These are phyloP conservation scores for Clarireedia hainanense DNA, from an alignment of 2,329 filamentous ascomycete genomes.

Conservation along the genomic window DNA sequence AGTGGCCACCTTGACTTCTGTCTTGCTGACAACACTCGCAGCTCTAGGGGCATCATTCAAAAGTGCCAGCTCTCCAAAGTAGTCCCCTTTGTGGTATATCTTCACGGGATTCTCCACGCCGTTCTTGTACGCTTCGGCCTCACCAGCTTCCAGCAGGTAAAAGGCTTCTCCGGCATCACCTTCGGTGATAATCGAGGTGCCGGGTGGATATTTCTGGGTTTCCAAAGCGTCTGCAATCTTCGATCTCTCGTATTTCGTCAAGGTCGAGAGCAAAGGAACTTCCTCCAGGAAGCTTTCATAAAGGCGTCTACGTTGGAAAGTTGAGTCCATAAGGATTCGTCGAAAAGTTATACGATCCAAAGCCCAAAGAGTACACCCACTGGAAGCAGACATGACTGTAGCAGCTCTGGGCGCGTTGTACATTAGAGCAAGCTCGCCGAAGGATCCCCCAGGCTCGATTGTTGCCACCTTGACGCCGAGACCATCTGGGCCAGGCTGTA, in stretches of 20 bases:
- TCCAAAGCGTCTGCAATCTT: slow-evolving; percentile 97
- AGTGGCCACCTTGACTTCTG: slow-evolving; percentile 86
- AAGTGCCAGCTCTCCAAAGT: slow-evolving; percentile 91
- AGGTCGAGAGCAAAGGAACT: slow-evolving; percentile 72
- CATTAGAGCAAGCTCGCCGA: slow-evolving; percentile 96
- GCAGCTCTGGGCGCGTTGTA: slow-evolving; percentile 96
- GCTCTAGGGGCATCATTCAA: slow-evolving; percentile 90
- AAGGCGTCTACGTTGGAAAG: slow-evolving; percentile 90
- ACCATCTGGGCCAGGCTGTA: slow-evolving; percentile 74
- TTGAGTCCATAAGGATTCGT: slow-evolving; percentile 95
- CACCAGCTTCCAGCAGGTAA: slow-evolving; percentile 80
- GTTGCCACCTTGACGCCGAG: slow-evolving; percentile 75
- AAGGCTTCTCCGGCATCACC: slow-evolving; percentile 89
- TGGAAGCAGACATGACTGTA: slow-evolving; percentile 78
- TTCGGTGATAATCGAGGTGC: slow-evolving; percentile 79
- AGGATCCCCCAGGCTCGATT: slow-evolving; percentile 83
- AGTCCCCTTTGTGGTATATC: slow-evolving; percentile 83
- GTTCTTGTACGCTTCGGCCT: slow-evolving; percentile 81
- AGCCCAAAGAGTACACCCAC: slow-evolving; percentile 79
- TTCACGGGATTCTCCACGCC: slow-evolving; percentile 64
- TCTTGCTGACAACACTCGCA: slow-evolving; percentile 75
- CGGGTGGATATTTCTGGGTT: slow-evolving; percentile 74
- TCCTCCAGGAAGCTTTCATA: slow-evolving; percentile 96
- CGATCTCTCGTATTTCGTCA: slow-evolving; percentile 87
- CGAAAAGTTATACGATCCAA: slow-evolving; percentile 94